Percentiles rank a stretch among this genome's conserved stretches.
phyloP scores from a whole-genome alignment of 2,329 filamentous ascomycete genomes.

The Colletotrichum camelliae region DNA sequence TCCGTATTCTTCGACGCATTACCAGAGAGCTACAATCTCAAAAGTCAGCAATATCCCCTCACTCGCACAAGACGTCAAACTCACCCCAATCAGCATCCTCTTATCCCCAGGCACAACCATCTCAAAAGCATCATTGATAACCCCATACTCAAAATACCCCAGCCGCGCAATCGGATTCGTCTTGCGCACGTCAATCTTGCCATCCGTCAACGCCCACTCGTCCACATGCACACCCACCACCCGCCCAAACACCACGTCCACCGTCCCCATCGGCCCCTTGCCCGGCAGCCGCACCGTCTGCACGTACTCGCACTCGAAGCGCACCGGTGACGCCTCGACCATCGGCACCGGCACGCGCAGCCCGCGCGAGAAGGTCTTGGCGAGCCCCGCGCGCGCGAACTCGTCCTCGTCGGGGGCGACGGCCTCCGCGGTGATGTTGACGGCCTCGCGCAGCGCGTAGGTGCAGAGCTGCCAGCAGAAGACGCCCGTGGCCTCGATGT shows the following conservation, averaged over 20 bases:
- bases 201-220: neutral
- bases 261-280: neutral
- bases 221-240: neutral
- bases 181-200: neutral
- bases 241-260: neutral
- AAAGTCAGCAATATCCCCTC: neutral
- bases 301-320: conserved; percentile 6
- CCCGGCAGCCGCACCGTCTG: conserved; percentile 3
- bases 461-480: conserved; percentile 6
- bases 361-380: neutral
- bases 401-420: neutral
- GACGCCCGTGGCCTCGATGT: neutral
- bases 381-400: neutral
- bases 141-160: neutral
- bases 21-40: neutral
- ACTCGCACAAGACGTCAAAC: neutral
- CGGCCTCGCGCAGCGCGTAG: neutral
- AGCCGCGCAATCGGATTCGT: neutral
- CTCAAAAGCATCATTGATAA: neutral
- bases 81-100: neutral
- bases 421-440: neutral
- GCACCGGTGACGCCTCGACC: neutral
- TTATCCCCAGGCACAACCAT: conserved; percentile 3
- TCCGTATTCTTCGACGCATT: neutral
- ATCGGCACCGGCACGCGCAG: neutral